Evolutionary conservation across 805 yeast species (phyloP).

Genomic region (Teunomyces aglyptinius): DNA sequence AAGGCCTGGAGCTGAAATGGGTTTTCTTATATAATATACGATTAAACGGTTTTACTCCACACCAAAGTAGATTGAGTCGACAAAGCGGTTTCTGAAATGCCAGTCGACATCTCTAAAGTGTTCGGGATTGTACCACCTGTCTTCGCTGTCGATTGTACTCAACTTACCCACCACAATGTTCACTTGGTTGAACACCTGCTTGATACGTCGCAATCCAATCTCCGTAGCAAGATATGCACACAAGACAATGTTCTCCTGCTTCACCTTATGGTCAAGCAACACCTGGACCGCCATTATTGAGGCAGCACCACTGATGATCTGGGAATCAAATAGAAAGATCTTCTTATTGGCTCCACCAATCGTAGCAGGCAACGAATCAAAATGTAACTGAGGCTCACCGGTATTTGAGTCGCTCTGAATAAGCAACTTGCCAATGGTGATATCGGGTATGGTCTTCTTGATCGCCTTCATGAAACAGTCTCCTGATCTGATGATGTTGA

Average conservation of each 20-base stretch:
- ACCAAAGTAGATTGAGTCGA: slow-evolving; percentile 80
- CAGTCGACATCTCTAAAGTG: slow-evolving; percentile 49
- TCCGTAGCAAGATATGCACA: slow-evolving; percentile 77
- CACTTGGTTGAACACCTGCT: slow-evolving; percentile 70
- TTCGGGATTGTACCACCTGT: slow-evolving; percentile 29
- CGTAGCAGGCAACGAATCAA: slow-evolving; percentile 63
- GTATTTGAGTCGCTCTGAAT: slow-evolving; percentile 86
- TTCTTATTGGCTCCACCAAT: slow-evolving; percentile 29
- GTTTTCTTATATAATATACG: neutral
- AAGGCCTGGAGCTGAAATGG: slow-evolving; percentile 9
- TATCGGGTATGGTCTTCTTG: slow-evolving; percentile 72
- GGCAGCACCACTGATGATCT: slow-evolving; percentile 88
- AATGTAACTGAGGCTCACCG: slow-evolving; percentile 92
- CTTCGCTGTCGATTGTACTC: slow-evolving; percentile 38
- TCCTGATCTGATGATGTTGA: slow-evolving; percentile 84
- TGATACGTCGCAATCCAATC: slow-evolving; percentile 68
- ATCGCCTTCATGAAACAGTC: slow-evolving; percentile 85
- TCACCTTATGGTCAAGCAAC: slow-evolving; percentile 74
- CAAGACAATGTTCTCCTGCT: slow-evolving; percentile 58
- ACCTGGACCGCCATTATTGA: slow-evolving; percentile 93
- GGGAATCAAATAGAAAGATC: slow-evolving; percentile 79
- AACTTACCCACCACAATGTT: slow-evolving; percentile 68
- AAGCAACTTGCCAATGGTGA: slow-evolving; percentile 75
- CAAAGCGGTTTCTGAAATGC: slow-evolving; percentile 64
- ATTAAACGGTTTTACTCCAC: slow-evolving; percentile 33